Base-by-base conservation (phyloP, 306 rosid genomes). In the Vigna radiata region DNA sequence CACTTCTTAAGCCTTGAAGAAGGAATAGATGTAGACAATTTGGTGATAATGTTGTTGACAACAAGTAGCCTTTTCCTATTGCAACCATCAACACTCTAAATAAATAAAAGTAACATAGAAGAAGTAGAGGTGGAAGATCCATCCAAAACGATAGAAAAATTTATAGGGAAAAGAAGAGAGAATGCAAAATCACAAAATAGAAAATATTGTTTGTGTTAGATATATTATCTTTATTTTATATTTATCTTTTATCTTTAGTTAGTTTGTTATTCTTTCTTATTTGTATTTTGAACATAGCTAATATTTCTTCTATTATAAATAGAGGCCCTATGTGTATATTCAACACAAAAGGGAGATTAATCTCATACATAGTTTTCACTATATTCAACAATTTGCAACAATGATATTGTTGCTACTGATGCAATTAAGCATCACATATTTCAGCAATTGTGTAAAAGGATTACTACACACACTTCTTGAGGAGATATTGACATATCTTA, bases 361-460 rank as follows among this genome's bases (percentile, higher is more conserved):
- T 21, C 23, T 21, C 23, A 21, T 21, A 21, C 23, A 21, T 21
- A 21, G 23, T 21, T 21, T 21, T 21, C 23, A 21, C 23, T 21
- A 21, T 21, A 21, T 21, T 21, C 23, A 21, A 21, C 23, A 21
- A 21, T 21, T 21, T 23, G 12, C 83, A 79, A 52, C n/a, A 44
- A 52, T 72, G 19, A 17, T 72, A 79, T 65, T 52, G 74, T 17
- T 3, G 25, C 31, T 18, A 7, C 23, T 59, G 60, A 46, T 73
- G 46, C 62, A 53, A 36, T 67, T 56, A 80, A 66, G 47, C 68
- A 73, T 2, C 75, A 55, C 17, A 59, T 25, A 58, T 74, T 63
- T 50, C 18, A 27, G 46, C 46, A 46, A 55, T 5, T 23, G 29
- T 18, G 58, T 17, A 33, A 67, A 19, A 59, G 41, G 15, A 68